These are phyloP conservation scores for Kewa caespitosa DNA, from an alignment of 179 eudicot species.

Conservation along the genomic window DNA sequence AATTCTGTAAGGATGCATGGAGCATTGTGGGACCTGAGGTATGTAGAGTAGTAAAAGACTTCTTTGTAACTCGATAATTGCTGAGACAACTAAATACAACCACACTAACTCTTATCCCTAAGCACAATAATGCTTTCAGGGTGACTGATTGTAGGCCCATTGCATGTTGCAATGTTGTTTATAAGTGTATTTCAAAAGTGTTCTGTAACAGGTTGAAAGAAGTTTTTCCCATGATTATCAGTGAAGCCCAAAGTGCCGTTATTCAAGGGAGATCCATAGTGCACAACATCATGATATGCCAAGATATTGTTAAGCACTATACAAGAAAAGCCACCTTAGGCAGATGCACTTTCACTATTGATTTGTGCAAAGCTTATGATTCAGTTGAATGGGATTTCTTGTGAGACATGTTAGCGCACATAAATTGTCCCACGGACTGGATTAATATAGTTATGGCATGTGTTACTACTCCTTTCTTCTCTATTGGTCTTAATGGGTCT, in stretches of 20 bases:
- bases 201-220: background rate
- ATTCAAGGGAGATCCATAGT: background rate
- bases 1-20: slow-evolving; percentile 5
- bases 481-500: no score
- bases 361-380: no score
- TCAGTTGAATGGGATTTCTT: no score
- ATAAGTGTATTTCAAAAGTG: background rate
- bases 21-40: background rate
- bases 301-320: background rate
- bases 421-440: no score
- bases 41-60: background rate
- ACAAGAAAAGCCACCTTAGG: no score
- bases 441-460: no score
- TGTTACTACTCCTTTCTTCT: no score
- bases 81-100: background rate
- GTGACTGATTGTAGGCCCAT: background rate
- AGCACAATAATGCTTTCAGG: background rate
- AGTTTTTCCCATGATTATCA: background rate
- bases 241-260: background rate
- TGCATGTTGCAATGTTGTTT: background rate
- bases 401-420: no score
- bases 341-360: no score
- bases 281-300: background rate
- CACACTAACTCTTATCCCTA: background rate
- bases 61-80: background rate